Base-by-base conservation (phyloP, 2,329 filamentous ascomycete species). In the Cyphellophora attinorum region DNA sequence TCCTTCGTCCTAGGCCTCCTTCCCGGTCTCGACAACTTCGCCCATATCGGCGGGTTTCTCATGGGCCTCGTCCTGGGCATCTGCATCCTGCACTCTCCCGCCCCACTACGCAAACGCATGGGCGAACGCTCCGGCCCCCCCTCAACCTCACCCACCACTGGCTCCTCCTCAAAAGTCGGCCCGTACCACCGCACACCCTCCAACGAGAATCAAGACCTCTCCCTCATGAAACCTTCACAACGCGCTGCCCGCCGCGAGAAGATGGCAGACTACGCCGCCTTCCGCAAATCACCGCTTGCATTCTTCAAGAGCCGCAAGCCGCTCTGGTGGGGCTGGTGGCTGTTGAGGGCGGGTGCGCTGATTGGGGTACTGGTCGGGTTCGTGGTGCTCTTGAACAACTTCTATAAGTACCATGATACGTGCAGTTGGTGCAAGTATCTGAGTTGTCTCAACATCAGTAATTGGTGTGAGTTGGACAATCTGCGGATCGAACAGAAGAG, bases 301-400 rank as follows among this genome's bases (percentile, higher is more conserved):
- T 95, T 95, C 61, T 96, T 96, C 65, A 89, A 88, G 56, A 85
- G 85, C 13, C 74, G 91, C 12, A 94, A 93, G 57, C 81, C 83
- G 14, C 68, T 94, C 5, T 98, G 91, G 91, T 98, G 91, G 91
- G 81, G 67, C 5, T 98, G 91, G 91, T 96, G 89, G 89, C 60
- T 94, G 14, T 70, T 96, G 17, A 75, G 91, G 12, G 83, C 74
- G 1, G 85, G 72, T 0, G 79, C 81, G 15, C 64, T 98, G 33
- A 72, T 94, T 5, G 72, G 78, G n/a, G 81, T 88, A 19, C 67
- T 94, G 21, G 72, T 93, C 27, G 80, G 81, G 2, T 95, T 96
- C 56, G 82, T 94, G 41, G 63, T 95, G 29, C 66, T 98, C 34
- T 59, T 96, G 40, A 78, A 86, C 55, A 91, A 95, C 62, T 98